phyloP scores from a whole-genome alignment of 805 yeast species.

The Cyberlindnera lachancei region DNA sequence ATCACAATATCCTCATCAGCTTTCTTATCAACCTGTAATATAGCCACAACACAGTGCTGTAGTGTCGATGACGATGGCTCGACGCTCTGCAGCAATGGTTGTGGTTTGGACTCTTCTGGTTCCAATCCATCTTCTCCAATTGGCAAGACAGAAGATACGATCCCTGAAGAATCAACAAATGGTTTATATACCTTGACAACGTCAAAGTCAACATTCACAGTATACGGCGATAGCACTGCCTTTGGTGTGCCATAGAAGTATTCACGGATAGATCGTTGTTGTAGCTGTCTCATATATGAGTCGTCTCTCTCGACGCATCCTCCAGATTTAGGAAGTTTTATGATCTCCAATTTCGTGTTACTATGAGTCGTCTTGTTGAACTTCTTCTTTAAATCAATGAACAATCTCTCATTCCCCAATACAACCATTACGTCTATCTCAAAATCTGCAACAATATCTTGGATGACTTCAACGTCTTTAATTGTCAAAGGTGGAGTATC shows the following conservation, averaged over 20 bases:
- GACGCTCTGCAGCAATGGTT: constrained; percentile 23
- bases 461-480: constrained; percentile 44
- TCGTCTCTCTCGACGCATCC: constrained; percentile 77
- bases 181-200: constrained; percentile 62
- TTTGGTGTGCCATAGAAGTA: constrained; percentile 79
- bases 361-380: too few species aligned
- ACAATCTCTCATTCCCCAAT: constrained; percentile 67
- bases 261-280: constrained; percentile 72
- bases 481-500: constrained; percentile 65
- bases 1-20: constrained; percentile 41
- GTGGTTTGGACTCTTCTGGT: constrained; percentile 21
- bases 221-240: constrained; percentile 74
- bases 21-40: constrained; percentile 41
- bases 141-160: constrained; percentile 20
- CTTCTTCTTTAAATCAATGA: constrained; percentile 53
- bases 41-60: constrained; percentile 72
- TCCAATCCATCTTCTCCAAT: constrained; percentile 20
- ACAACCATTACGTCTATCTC: constrained; percentile 54
- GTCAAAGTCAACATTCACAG: constrained; percentile 62
- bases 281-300: constrained; percentile 56
- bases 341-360: constrained; percentile 27
- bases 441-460: constrained; percentile 51
- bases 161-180: constrained; percentile 7
- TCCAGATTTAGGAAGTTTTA: constrained; percentile 64
- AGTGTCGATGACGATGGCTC: constrained; percentile 47